phyloP scores from a whole-genome alignment of 352 stramenopile species.

The Phytopythium aichiense region DNA sequence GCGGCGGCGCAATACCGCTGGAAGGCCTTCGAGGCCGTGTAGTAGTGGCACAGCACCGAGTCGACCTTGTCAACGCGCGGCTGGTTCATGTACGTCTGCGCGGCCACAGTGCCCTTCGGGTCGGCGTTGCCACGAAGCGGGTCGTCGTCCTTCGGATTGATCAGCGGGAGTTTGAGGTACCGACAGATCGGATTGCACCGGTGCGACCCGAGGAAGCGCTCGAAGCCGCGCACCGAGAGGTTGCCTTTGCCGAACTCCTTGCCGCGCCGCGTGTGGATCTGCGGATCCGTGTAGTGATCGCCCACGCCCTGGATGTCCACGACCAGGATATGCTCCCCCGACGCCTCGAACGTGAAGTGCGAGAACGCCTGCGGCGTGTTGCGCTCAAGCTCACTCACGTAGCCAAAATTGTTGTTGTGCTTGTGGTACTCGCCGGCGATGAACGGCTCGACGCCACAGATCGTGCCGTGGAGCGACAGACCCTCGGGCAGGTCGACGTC shows the following conservation, averaged over 20 bases:
- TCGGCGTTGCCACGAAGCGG: constrained; percentile 13
- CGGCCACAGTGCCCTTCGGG: constrained; percentile 56
- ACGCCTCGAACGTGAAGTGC: constrained; percentile 91
- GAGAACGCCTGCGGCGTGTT: constrained; percentile 89
- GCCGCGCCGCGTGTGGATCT: constrained; percentile 85
- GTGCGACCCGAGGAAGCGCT: constrained; percentile 70
- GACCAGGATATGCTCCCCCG: constrained; percentile 88
- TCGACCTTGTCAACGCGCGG: constrained; percentile 55
- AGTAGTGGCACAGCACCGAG: constrained; percentile 70
- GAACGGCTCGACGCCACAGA: constrained; percentile 75
- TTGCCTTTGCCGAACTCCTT: constrained; percentile 87
- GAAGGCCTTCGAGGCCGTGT: constrained; percentile 64
- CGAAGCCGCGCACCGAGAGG: constrained; percentile 58
- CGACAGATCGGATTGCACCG: constrained; percentile 80
- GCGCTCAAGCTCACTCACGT: constrained; percentile 73
- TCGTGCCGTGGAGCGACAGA: constrained; percentile 56
- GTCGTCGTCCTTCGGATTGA: constrained; percentile 55
- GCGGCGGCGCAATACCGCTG: constrained; percentile 57
- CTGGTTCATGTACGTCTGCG: constrained; percentile 69
- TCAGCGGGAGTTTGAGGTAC: constrained; percentile 69
- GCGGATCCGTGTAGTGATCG: constrained; percentile 95
- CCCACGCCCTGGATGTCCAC: constrained; percentile 94
- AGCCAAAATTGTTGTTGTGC: constrained; percentile 84
- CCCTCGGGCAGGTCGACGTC: constrained; percentile 30
- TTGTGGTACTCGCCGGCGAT: constrained; percentile 82